Base-by-base conservation (phyloP, 176 grass and related monocot genomes). In the Musa troglodytarum region DNA sequence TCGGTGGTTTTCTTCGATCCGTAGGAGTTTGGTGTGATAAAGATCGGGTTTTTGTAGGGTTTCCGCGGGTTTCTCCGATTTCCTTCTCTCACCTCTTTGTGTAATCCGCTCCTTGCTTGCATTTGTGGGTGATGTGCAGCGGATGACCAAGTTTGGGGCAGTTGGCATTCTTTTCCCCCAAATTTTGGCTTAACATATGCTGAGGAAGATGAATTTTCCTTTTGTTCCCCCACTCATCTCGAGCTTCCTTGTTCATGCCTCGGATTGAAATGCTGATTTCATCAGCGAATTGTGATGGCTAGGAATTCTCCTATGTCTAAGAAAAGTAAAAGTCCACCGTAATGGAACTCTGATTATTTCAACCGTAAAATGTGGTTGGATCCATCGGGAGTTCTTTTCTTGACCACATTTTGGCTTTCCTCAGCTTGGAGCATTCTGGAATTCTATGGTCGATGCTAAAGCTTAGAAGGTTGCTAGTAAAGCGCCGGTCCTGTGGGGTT, bases 11-110 rank as follows among this genome's bases (percentile, higher is more conserved):
- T 53, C 13, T 53, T 22, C 2, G 0, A 28, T 65, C 10, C 43
- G 16, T 9, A 77, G 25, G 63, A 2, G 76, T 59, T 21, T 16
- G 19, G 53, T 29, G 11, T 61, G 74, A 20, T 50, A 24, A 61
- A 79, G 68, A 71, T 79, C 24, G 77, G 68, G 61, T 51, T 72
- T 71, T 72, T 54, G 26, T 43, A 25, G 65, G 54, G 17, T 79
- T 34, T 34, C 34, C 59, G 49, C 6, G 25, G 49, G 28, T 20
- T 43, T 43, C 34, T 43, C 34, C 34, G 34, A 43, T 43, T 43
- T 43, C 34, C 34, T 43, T 43, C 34, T 43, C 34, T 43, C 34
- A 43, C 3, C 34, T 43, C 34, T 43, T 43, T 43, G 34, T 43
- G 34, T 43, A 43, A 6, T 43, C 4, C 34, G 34, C 3, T 43